These are phyloP conservation scores for Fagus crenata DNA, from an alignment of 306 rosid genomes.

Conservation along the genomic window DNA sequence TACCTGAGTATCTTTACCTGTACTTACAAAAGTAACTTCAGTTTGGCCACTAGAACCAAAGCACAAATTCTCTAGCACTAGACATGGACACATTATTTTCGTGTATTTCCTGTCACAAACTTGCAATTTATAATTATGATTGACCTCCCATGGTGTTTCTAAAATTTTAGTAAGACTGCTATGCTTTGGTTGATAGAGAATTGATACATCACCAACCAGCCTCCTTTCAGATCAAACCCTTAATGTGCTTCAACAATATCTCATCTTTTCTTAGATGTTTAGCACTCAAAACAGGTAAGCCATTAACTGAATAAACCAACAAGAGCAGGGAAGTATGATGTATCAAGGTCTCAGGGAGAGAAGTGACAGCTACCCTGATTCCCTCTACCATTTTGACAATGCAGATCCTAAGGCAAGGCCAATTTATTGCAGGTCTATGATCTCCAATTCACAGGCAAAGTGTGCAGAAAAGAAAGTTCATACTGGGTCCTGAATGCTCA, in stretches of 20 bases:
- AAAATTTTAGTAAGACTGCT: constrained; percentile 12
- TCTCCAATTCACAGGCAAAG: constrained; percentile 10
- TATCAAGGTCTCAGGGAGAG: neutral
- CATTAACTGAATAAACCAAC: neutral
- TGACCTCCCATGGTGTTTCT: neutral
- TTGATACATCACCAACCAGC: neutral
- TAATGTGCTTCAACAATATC: neutral
- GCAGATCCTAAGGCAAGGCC: constrained; percentile 14
- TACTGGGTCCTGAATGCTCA: constrained; percentile 7
- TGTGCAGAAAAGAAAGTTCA: constrained; percentile 18
- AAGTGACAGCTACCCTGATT: neutral
- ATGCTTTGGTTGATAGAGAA: constrained; percentile 13
- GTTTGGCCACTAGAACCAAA: neutral
- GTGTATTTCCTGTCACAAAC: constrained; percentile 1
- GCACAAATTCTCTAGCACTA: neutral
- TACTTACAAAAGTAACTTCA: neutral
- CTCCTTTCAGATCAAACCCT: neutral
- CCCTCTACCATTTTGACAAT: constrained; percentile 12
- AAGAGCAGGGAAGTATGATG: neutral
- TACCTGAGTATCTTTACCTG: neutral
- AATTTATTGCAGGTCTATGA: constrained; percentile 14
- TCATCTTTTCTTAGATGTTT: neutral
- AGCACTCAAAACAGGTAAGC: constrained; percentile 7
- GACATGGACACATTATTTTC: neutral
- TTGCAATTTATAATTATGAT: neutral